phyloP scores from a whole-genome alignment of 257 asterid species.

The Striga asiatica region DNA sequence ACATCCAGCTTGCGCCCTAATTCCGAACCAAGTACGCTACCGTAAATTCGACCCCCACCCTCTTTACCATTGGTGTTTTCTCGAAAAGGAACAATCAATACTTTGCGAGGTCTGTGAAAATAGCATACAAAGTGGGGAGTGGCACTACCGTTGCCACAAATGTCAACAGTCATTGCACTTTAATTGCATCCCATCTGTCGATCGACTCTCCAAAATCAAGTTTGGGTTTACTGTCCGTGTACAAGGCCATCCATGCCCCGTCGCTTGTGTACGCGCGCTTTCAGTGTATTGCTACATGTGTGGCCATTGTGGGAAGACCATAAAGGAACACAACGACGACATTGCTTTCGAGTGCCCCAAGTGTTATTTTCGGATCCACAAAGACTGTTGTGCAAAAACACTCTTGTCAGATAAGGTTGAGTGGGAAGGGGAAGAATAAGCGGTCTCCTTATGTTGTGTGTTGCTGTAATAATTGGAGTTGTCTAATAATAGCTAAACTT shows the following conservation, averaged over 20 bases:
- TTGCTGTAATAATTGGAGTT: too few relatives aligned
- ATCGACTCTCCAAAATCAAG: background rate
- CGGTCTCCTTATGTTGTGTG: too few relatives aligned
- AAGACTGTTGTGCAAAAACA: too few relatives aligned
- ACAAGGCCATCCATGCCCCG: background rate
- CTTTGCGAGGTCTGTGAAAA: slow-evolving; percentile 11
- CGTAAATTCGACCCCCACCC: background rate
- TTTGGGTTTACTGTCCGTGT: slow-evolving; percentile 2
- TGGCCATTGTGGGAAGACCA: background rate
- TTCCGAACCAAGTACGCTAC: background rate
- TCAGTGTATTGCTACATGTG: background rate
- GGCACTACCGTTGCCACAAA: slow-evolving; percentile 5
- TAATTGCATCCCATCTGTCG: slow-evolving; percentile 2
- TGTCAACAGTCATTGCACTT: slow-evolving; percentile 2
- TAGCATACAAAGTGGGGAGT: background rate
- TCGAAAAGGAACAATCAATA: background rate
- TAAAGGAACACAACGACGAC: too few relatives aligned
- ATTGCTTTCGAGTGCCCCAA: too few relatives aligned
- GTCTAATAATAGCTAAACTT: too few relatives aligned
- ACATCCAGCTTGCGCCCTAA: background rate
- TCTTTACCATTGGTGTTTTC: background rate
- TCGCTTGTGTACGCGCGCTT: background rate
- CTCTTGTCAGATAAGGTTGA: too few relatives aligned
- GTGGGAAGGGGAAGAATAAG: too few relatives aligned
- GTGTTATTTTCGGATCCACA: too few relatives aligned